phyloP scores from a whole-genome alignment of 306 rosid species.

The Lagenaria siceraria region DNA sequence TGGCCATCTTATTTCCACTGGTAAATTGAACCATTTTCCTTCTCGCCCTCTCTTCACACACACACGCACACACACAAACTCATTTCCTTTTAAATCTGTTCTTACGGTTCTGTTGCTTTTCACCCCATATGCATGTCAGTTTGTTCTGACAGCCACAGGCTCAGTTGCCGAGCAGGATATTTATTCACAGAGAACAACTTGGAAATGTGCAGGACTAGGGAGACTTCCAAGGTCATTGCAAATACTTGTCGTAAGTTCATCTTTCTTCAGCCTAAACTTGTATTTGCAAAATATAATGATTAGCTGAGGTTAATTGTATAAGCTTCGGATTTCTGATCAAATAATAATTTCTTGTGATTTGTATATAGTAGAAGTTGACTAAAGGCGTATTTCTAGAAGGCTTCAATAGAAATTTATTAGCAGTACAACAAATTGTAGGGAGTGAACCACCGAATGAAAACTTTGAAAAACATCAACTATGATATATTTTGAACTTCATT shows the following conservation, averaged over 20 bases:
- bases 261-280: background rate
- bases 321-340: background rate
- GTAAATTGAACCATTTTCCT: conserved; percentile 24
- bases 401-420: too few relatives aligned
- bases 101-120: conserved; percentile 2
- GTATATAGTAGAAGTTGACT: background rate
- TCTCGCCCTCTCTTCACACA: background rate
- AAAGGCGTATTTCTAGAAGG: background rate
- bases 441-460: background rate
- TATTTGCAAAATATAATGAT: conserved; percentile 1
- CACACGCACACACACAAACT: background rate
- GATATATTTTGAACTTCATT: background rate
- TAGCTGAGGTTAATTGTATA: background rate
- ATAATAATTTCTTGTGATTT: background rate
- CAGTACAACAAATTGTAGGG: background rate
- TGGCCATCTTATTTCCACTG: conserved; percentile 88
- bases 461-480: background rate
- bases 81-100: background rate
- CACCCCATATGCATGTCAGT: conserved; percentile 31
- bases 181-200: conserved; percentile 33
- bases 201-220: conserved; percentile 54
- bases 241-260: conserved; percentile 70
- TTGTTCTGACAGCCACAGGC: conserved; percentile 79
- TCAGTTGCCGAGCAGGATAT: conserved; percentile 70
- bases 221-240: conserved; percentile 80